Evolutionary conservation across 1,139 yeast genomes (phyloP), one percentile per base, ranked within the genome.

Genomic region (Yamadazyma sp.): DNA sequence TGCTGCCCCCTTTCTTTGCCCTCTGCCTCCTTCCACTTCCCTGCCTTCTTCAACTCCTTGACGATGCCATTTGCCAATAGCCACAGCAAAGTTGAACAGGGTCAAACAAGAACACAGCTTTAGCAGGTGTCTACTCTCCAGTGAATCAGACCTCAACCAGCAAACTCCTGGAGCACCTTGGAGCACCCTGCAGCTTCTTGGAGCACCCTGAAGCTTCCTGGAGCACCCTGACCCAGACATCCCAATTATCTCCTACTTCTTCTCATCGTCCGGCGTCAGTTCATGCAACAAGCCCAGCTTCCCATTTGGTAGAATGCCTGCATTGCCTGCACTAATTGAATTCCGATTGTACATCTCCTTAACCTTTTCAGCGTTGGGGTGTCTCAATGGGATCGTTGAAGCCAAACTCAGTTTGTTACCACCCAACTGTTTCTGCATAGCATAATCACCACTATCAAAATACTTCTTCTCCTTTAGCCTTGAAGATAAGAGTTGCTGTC

Each of bases 381-480:
- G 77, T 40, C 63, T 68, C 61, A 70, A 53, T 14, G 75, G 70
- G 1, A 69, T 55, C 1, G 59, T 50, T 37, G 62, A 62, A 15
- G 50, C 37, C 28, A 49, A 45, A 30, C 53, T 53, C n/a, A 58
- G 58, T 17, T 43, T 41, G 12, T 40, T 42, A 11, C 36, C 22
- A 0, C 70, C 72, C 39, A 66, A 51, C 48, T 71, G 76, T 43
- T 89, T 84, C 49, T 87, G 88, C 79, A 92, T 79, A 18, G 98
- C 98, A 60, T 94, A 92, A 64, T 92, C 99, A 17, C 98, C 98
- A 45, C 96, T 87, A 56, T 92, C 99, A 58, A 92, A 94, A 64
- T 85, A 92, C 65, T 89, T 89, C 55, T 96, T 81, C 53, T 92
- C 98, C 60, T 84, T 84, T 51, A 85, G 68, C 61, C 87, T 88